phyloP scores from a whole-genome alignment of 2,329 filamentous ascomycete genomes.

The Phaeosphaeria sp. region DNA sequence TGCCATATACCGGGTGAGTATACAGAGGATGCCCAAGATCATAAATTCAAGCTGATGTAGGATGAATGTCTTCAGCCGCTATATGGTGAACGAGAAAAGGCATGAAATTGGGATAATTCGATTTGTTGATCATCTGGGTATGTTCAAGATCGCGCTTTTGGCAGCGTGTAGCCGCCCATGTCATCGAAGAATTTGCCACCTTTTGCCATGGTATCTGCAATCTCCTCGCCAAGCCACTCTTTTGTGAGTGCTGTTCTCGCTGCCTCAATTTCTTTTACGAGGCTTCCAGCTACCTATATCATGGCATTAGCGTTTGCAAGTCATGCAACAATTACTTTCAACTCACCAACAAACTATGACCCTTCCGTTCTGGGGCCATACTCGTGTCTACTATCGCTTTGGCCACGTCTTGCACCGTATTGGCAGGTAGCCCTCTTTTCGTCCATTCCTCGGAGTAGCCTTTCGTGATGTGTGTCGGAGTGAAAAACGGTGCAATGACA shows the following conservation, averaged over 20 bases:
- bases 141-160: conserved; percentile 23
- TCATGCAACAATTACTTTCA: neutral
- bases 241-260: conserved; percentile 29
- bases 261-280: conserved; percentile 40
- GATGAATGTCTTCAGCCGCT: too few relatives aligned
- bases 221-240: conserved; percentile 45
- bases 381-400: conserved; percentile 50
- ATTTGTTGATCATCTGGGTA: neutral
- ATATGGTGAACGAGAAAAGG: too few relatives aligned
- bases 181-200: conserved; percentile 45
- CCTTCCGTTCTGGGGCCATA: conserved; percentile 36
- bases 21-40: too few relatives aligned
- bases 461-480: conserved; percentile 53
- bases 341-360: conserved; percentile 39
- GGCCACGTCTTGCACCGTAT: conserved; percentile 53
- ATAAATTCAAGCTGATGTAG: too few relatives aligned
- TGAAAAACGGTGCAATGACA: conserved; percentile 58
- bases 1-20: too few relatives aligned
- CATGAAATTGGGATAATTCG: too few relatives aligned
- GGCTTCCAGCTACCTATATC: conserved; percentile 34
- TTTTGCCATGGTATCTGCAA: conserved; percentile 37
- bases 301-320: neutral
- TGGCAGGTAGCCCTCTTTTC: conserved; percentile 49
- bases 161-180: conserved; percentile 45
- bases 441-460: conserved; percentile 50